These are phyloP conservation scores for Xylariaceae sp. DNA, from an alignment of 2,329 filamentous ascomycete species.

Conservation along the genomic window DNA sequence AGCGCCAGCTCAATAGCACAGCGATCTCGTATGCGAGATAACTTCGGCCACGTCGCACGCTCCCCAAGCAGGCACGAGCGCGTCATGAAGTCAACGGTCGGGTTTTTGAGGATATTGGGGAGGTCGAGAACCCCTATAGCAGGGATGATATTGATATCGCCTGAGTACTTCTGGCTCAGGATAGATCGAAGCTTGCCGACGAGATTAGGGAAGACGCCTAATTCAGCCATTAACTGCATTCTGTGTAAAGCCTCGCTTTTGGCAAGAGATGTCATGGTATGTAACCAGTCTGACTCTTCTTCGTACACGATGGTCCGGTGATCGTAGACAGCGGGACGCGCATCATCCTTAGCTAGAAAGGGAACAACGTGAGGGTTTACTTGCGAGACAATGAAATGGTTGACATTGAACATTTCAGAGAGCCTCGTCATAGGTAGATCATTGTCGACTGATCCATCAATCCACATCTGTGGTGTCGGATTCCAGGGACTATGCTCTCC, in stretches of 20 bases:
- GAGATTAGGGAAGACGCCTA: conserved; percentile 75
- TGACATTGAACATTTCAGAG: conserved; percentile 95
- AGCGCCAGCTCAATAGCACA: conserved; percentile 85
- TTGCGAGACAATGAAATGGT: conserved; percentile 96
- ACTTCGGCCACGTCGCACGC: conserved; percentile 84
- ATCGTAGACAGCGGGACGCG: conserved; percentile 34
- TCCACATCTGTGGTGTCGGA: conserved; percentile 78
- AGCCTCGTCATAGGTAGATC: conserved; percentile 88
- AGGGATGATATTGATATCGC: conserved; percentile 91
- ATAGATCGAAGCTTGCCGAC: conserved; percentile 76
- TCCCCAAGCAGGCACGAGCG: conserved; percentile 74
- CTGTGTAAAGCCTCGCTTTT: conserved; percentile 78
- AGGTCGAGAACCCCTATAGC: conserved; percentile 72
- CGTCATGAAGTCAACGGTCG: conserved; percentile 81
- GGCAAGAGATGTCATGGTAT: conserved; percentile 65
- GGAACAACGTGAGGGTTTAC: conserved; percentile 93
- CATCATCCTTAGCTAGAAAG: conserved; percentile 73
- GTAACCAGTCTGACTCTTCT: conserved; percentile 55
- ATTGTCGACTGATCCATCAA: conserved; percentile 92
- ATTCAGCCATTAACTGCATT: conserved; percentile 73
- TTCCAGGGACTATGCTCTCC: conserved; percentile 80
- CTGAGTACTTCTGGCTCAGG: conserved; percentile 85
- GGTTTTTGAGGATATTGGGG: conserved; percentile 75
- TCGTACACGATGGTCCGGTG: conserved; percentile 30
- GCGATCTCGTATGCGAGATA: conserved; percentile 79